Base-by-base conservation (phyloP, 2,329 filamentous ascomycete genomes). In the Rachicladosporium sp. region DNA sequence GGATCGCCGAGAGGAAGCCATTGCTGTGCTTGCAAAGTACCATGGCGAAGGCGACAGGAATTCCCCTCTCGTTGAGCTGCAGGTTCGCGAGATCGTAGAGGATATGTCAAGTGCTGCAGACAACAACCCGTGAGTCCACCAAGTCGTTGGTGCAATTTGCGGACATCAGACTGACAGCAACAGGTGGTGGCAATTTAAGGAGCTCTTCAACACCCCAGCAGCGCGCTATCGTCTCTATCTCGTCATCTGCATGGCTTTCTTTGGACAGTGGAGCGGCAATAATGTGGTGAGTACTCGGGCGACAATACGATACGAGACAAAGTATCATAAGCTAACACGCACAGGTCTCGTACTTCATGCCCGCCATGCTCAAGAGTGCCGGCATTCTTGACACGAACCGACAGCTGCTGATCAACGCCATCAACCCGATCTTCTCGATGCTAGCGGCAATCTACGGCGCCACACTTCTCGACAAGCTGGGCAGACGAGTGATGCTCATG, bases 151-250 rank as follows among this genome's bases (percentile, higher is more conserved):
- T 15, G 11, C 8, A 9, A 33, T 11, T 15, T 33, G n/a, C 31
- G 15, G n/a, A 5, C 8, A 15, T 11, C 7, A 37, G 29, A 37
- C 27, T 12, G 36, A 31, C 9, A 3, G 31, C 29, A 37, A 31
- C 29, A 31, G 29, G 21, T 37, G 36, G 36, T 74, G 70, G 69
- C 64, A 77, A 53, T 73, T 69, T 57, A 54, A 66, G 7, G 71
- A 73, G 44, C 59, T 73, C 23, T 55, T 64, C 47, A 63, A 64
- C 37, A 70, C 66, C 2, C 60, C 60, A 9, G 70, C 68, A 12
- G 74, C 74, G 47, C 64, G 71, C 11, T 68, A 69, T 45, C 52
- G 62, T 34, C 44, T 64, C 15, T 52, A 51, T 39, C 55, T 62
- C 50, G 59, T 63, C 5, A 59, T 64, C 10, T 51, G 51, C 9